Conservation (phyloP, 805 yeast species). For the Alloascoidea africana region DNA sequence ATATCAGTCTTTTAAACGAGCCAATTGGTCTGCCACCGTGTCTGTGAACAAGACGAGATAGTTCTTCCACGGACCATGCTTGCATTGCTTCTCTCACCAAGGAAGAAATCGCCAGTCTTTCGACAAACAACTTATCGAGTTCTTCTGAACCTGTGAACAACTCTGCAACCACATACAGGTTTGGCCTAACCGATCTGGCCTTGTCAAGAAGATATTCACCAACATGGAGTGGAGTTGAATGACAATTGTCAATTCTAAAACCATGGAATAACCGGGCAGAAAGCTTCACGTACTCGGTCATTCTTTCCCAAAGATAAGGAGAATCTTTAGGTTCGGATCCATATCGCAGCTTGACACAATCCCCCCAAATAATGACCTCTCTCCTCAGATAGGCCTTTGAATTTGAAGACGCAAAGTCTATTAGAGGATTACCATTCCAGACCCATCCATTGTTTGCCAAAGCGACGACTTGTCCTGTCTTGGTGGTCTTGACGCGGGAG, state of each 20-base stretch:
- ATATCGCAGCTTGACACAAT: constrained; percentile 85
- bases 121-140: constrained; percentile 81
- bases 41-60: constrained; percentile 72
- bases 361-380: constrained; percentile 96
- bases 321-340: constrained; percentile 70
- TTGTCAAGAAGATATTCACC: constrained; percentile 80
- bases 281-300: constrained; percentile 58
- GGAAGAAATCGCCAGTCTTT: constrained; percentile 77
- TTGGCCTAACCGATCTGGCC: constrained; percentile 75
- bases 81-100: constrained; percentile 96
- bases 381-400: constrained; percentile 77
- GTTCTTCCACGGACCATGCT: constrained; percentile 77
- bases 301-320: constrained; percentile 79
- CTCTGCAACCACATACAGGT: constrained; percentile 88
- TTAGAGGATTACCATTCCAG: constrained; percentile 91
- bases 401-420: constrained; percentile 76
- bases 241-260: constrained; percentile 88
- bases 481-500: constrained; percentile 42
- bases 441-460: constrained; percentile 97
- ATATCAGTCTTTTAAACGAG: constrained; percentile 66
- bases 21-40: constrained; percentile 97
- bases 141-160: constrained; percentile 86
- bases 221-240: constrained; percentile 91
- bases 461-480: constrained; percentile 31
- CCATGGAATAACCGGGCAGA: constrained; percentile 74